Evolutionary conservation across 768 basidiomycete genomes (phyloP).

Genomic region (Boletus vinaceobasis): DNA sequence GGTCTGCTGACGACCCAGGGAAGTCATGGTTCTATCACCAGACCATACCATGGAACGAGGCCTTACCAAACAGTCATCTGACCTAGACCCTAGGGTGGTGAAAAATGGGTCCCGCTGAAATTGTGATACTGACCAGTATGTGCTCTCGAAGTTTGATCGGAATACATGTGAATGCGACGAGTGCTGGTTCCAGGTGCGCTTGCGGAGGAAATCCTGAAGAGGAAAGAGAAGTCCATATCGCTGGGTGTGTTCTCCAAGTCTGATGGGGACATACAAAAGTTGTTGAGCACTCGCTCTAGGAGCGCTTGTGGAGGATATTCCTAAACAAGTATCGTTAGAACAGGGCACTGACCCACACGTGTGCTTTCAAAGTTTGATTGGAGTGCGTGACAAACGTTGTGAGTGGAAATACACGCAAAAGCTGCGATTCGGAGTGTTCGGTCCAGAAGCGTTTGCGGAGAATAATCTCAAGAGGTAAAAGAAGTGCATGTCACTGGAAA

Average conservation of each 20-base stretch:
- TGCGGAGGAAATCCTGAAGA: neutral
- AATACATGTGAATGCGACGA: neutral
- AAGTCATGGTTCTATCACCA: neutral
- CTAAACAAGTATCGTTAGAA: no score
- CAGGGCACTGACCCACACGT: no score
- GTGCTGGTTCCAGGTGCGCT: neutral
- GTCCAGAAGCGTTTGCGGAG: no score
- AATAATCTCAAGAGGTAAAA: no score
- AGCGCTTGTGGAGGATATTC: neutral
- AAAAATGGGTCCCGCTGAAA: neutral
- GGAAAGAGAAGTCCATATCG: neutral
- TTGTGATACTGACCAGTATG: neutral
- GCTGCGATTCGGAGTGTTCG: no score
- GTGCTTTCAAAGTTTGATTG: no score
- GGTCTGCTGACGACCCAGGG: neutral
- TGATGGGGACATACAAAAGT: neutral
- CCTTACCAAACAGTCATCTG: neutral
- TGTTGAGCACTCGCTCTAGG: neutral
- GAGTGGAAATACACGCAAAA: no score
- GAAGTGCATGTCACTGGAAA: no score
- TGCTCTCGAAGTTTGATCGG: neutral
- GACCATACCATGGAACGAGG: neutral
- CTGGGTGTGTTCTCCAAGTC: neutral
- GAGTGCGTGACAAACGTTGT: no score
- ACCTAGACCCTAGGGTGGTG: neutral